Base-by-base conservation (phyloP, 148 eudicot genomes). In the Mesembryanthemum crystallinum region DNA sequence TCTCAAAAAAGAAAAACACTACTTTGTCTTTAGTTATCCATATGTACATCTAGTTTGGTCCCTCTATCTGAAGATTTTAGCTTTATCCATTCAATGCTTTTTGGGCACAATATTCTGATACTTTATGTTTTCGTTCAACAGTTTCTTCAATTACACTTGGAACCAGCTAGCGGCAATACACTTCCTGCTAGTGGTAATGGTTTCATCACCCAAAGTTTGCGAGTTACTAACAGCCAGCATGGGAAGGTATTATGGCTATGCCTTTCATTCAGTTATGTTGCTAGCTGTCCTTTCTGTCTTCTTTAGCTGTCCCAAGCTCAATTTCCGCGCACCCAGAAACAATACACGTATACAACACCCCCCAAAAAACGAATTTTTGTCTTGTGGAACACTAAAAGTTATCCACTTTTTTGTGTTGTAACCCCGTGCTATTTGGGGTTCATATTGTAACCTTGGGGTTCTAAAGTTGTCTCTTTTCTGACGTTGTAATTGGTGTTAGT, bases 61-160 rank as follows among this genome's bases (percentile, higher is more conserved):
- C n/a, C 43, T 11, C 8, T 64, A 64, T 64, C 18, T 64, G 47
- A 64, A 8, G 15, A 32, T 1, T 73, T 60, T 45, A 25, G 13
- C 35, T 1, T 10, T 9, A 7, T 51, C 10, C 73, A 54, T 32
- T 67, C 28, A 23, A 18, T 37, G 76, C 45, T 57, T 42, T 64
- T 37, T 25, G 11, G 52, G 28, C 37, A 29, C 64, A 77, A 2
- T 12, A 47, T 61, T 73, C 63, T 75, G 60, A 78, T 71, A 59
- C n/a, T 76, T 83, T 29, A 73, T 66, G 76, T 72, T 64, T 39
- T 42, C 77, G 51, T 54, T 76, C 54, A 35, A 18, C 91, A 94
- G 98, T 94, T 92, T 85, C 98, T 94, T 81, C 97, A 94, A 77
- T 79, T 94, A 85, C 92, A 89, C 83, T 78, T 94, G 76, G 98